Evolutionary conservation across 768 basidiomycete species (phyloP), one percentile per base, ranked within the genome.

Genomic region (Pholiota conissans): DNA sequence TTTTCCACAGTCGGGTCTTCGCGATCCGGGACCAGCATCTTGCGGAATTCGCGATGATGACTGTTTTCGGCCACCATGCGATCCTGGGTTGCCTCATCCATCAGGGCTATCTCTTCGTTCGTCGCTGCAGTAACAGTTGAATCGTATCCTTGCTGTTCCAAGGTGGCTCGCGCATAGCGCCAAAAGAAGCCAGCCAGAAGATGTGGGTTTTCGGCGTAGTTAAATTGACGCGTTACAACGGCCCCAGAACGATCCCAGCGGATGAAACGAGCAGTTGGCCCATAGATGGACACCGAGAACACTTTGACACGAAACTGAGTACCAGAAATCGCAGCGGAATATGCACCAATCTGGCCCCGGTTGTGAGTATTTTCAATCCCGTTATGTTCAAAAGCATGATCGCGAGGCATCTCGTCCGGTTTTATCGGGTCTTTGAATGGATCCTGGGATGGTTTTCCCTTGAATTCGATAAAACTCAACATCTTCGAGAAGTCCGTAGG

Each of bases 161-260:
- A 42, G 24, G 56, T 37, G 24, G 62, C 57, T 30, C 56, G 63
- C 8, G 57, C 59, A 60, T 64, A 72, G 20, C 64, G 61, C 53
- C 54, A 66, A 35, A 74, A 61, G 60, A 73, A 76, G 5, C 60
- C 51, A 9, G 55, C 46, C 5, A 74, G 56, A 1, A 51, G 20
- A 5, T 35, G 11, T 16, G 65, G 47, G 5, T 62, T 9, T 3
- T 49, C 22, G 13, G 27, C 30, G 64, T 67, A 72, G 34, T 69
- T 45, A 55, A 77, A 65, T 7, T 34, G 8, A 16, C 48, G 29
- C 13, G 68, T 58, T 13, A 74, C 71, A 11, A 69, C 49, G 6
- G 66, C 65, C 9, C 71, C 74, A 20, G 64, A 49, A 13, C 69
- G 69, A 57, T 78, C 76, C 70, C 71, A 77, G 42, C 67, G 66